phyloP scores from a whole-genome alignment of 2,329 filamentous ascomycete genomes.

The Alternaria viburni region DNA sequence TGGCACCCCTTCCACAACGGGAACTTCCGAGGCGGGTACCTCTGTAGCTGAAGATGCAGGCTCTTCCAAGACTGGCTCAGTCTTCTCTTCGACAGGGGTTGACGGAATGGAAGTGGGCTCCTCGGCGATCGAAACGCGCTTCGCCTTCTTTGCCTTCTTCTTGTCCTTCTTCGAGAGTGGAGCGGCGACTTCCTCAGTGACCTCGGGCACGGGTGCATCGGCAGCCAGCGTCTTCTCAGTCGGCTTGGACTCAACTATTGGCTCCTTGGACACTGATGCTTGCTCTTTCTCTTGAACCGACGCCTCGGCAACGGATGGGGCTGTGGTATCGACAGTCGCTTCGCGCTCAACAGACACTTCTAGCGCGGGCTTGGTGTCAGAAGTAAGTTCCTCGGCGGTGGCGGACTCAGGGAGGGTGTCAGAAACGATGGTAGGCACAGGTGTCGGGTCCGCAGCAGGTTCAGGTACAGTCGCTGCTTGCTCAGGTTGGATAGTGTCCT shows the following conservation, averaged over 20 bases:
- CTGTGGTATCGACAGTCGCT: not conserved
- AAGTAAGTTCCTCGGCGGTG: not conserved
- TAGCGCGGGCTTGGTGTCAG: not conserved
- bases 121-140: slow-evolving; percentile 18
- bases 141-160: slow-evolving; percentile 28
- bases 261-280: not conserved
- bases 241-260: not conserved
- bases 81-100: slow-evolving; percentile 13
- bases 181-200: slow-evolving; percentile 1
- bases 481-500: not conserved
- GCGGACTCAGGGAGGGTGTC: not conserved
- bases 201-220: not conserved
- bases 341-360: not conserved
- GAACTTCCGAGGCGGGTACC: not conserved
- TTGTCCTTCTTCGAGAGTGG: slow-evolving; percentile 24
- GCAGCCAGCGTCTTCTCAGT: not conserved
- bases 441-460: not conserved
- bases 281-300: not conserved
- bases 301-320: not conserved
- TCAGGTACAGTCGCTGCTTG: not conserved
- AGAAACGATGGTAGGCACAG: not conserved
- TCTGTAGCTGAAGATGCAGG: not conserved
- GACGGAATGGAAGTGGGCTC: slow-evolving; percentile 3
- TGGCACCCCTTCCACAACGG: not conserved
- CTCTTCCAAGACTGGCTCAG: slow-evolving; percentile 2